Percentiles rank a stretch among this genome's conserved stretches.
Evolutionary conservation across 768 basidiomycete species (phyloP).

Genomic region (Ephemerocybe angulata): DNA sequence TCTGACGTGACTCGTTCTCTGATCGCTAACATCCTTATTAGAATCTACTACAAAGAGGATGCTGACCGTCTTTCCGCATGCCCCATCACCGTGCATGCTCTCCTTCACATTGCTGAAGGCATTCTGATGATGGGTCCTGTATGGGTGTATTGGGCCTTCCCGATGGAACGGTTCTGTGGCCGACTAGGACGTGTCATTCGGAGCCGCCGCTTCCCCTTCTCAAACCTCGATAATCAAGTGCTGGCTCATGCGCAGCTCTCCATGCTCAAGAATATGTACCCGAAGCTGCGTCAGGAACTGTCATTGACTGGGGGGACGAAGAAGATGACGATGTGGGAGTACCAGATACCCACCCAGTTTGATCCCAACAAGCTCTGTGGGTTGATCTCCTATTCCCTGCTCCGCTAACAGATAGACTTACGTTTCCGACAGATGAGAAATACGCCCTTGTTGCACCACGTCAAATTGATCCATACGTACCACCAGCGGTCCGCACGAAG

Average conservation of each 20-base stretch:
- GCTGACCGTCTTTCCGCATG: slow-evolving; percentile 22
- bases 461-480: neutral
- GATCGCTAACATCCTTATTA: slow-evolving; percentile 8
- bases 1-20: neutral
- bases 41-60: slow-evolving; percentile 29
- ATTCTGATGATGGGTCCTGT: slow-evolving; percentile 33
- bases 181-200: slow-evolving; percentile 21
- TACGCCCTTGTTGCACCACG: neutral
- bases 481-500: neutral
- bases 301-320: neutral
- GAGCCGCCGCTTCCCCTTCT: slow-evolving; percentile 24
- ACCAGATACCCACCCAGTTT: too few species aligned
- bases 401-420: too few species aligned
- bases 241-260: neutral
- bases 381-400: too few species aligned
- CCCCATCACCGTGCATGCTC: slow-evolving; percentile 29
- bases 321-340: too few species aligned
- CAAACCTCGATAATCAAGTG: slow-evolving; percentile 7
- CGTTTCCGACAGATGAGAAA: neutral
- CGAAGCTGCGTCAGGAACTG: neutral
- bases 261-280: neutral
- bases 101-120: slow-evolving; percentile 33
- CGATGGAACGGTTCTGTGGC: slow-evolving; percentile 36
- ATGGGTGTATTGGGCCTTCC: slow-evolving; percentile 38
- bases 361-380: too few species aligned